Evolutionary conservation across 768 basidiomycete genomes (phyloP), one percentile per base, ranked within the genome.

Genomic region (Trametes sanguinea): DNA sequence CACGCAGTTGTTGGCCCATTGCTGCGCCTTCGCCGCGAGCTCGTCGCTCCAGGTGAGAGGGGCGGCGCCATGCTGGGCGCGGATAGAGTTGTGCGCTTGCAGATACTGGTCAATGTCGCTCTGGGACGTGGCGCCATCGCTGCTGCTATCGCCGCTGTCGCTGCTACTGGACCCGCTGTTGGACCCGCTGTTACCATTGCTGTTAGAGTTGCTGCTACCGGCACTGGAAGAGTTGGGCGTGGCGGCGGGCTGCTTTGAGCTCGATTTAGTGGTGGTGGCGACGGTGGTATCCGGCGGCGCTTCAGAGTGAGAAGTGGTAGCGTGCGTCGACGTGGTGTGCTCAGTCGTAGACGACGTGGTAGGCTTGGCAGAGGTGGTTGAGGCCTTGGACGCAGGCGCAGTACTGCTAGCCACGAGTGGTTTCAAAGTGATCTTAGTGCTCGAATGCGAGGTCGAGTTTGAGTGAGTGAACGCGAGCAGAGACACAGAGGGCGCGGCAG

Each of bases 1-100:
- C 3, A 79, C 69, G 69, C 92, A 94, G 13, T 75, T 74, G 65
- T 85, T 78, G 3, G 89, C 89, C 86, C 88, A 90, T 57, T 80
- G 70, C 68, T 87, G 83, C 6, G 92, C 92, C 61, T 81, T 83
- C n/a, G 72, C 69, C 0, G 88, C 86, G 43, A 88, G 72, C 2
- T 74, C 71, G 56, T 83, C 75, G 71, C 77, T 85, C 90, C 90
- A 94, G 0, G 81, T 82, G 48, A 94, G 74, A 7, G 81, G 62
- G 0, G 71, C 50, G 17, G 91, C 92, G 44, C 87, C 88, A 68
- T 91, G 87, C 57, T 81, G 71, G 2, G 82, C 78, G 30, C 90
- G 82, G 65, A 85, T 69, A 0, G 74, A 69, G 76, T 92, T 93
- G 76, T 92, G 90, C 9, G 75, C 80, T 7, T 71, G 61, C 43